Evolutionary conservation across 129 eudicot genomes (phyloP), one percentile per base, ranked within the genome.

Genomic region (Arctium lappa): DNA sequence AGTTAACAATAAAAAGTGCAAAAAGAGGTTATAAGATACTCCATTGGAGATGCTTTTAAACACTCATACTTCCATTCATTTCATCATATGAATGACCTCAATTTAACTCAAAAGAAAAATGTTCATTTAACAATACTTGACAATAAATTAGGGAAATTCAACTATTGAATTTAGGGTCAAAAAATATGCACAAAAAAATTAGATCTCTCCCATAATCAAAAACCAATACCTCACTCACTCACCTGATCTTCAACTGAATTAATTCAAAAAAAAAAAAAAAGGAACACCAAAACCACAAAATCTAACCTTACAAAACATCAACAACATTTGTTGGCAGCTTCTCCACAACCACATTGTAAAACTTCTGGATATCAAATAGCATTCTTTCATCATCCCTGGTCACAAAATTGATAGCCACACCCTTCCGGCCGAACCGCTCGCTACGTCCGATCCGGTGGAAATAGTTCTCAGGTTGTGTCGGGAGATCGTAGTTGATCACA

Each of bases 311-410:
- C 5, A 69, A n/a, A 33, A 87, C 82, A 40, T 87, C 90, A 39
- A 88, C 90, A 80, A 87, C 88, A 75, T 87, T 87, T 62, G 90
- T 84, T 32, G 87, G 87, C 33, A 87, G 85, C 80, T 87, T 87
- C 83, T 87, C 90, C 11, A 86, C 87, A 9, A 83, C 73, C 81
- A 86, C 89, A 11, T 86, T 86, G 72, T 87, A 87, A 69, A 84
- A 87, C 80, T 87, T 87, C 79, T 87, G 90, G 63, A 87, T 87
- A 69, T 82, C 86, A 36, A 60, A 72, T 6, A 86, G 86, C 89
- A 78, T 82, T 34, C 83, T 82, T 77, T 86, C 77, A 32, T 77
- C 74, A 46, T 83, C 86, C 2, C 37, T 74, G 3, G 85, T 81
- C 18, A 81, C 85, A 63, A 81, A 81, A 46, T 81, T 81, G 9